Evolutionary conservation across 2,329 filamentous ascomycete genomes (phyloP), one percentile per base, ranked within the genome.

Genomic region (Aspergillus sp.): DNA sequence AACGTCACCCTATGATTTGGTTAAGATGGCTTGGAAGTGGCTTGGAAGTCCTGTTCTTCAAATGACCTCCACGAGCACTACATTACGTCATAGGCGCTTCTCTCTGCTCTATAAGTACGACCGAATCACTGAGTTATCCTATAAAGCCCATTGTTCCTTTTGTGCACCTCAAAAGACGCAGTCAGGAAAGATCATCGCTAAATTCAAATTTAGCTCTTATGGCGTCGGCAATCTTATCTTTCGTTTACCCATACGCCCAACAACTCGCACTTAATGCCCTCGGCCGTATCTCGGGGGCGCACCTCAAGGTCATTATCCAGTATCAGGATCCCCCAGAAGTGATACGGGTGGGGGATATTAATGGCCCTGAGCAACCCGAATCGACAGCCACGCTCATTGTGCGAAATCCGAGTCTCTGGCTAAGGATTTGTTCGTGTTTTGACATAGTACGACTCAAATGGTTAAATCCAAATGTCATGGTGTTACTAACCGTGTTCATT

Each of bases 361-460:
- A 12, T 26, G 12, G 25, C 3, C 15, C 25, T 26, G 25, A 8
- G 10, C 4, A 11, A 14, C n/a, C 25, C 25, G 12, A 26, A 10
- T 26, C 25, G 25, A 26, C 25, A 8, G 25, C 15, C n/a, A 12
- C n/a, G 25, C 25, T 26, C 12, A 7, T 12, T 29, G 13, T 29
- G 8, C 12, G 15, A 15, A 29, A 15, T 29, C 27, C 27, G n/a
- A 16, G 11, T 29, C 15, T 29, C n/a, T 29, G 27, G 27, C 15
- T 29, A 10, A 17, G 27, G 15, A 15, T 29, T 5, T 29, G 27
- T 12, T 29, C 27, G 8, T 15, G 15, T 12, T 17, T 29, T 29
- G 27, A 29, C 8, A 11, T 29, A 16, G 27, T 29, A 26, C 12
- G 25, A 14, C 25, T 26, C n/a, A n/a, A n/a, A n/a, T n/a, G n/a